Evolutionary conservation across 2,329 filamentous ascomycete genomes (phyloP), one percentile per base, ranked within the genome.

Genomic region (Pezicula radicicola): DNA sequence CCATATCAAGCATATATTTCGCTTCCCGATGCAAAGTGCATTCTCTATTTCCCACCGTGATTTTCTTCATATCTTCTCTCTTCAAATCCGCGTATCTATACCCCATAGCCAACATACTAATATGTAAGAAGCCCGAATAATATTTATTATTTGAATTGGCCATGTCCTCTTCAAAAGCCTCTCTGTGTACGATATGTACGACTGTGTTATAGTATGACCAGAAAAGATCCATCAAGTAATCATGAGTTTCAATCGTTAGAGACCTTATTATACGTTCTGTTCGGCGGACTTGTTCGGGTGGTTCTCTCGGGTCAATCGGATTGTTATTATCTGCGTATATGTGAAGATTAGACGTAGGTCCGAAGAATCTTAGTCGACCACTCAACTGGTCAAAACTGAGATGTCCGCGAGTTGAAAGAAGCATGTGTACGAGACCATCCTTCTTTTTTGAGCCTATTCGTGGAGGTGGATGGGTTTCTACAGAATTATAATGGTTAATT

Each of bases 1-100:
- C 78, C 50, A 71, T 70, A 52, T 80, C 76, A 18, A 80, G 65
- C 75, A 81, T 76, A 44, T 75, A 72, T 60, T 79, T 80, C 46
- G 78, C 76, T 60, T 80, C 78, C 28, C 75, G 63, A 53, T 81
- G 78, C 18, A 81, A 64, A 0, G 74, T 76, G 57, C 77, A 80
- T 61, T 81, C 77, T 56, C 74, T 70, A 35, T 68, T 70, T 4
- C 71, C 73, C 1, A 79, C 51, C 1, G 72, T 66, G 19, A 81
- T 72, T 49, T 67, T 71, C 54, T 72, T 71, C 52, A 80, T 74
- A 54, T 80, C 78, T 2, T 72, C 69, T 28, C 78, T 67, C 15
- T 68, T 64, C 61, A 72, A 72, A 57, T 81, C 76, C 19, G 77
- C 75, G 51, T 72, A 77, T 35, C 76, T 71, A 55, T 74, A 80